Base-by-base conservation (phyloP, 2,329 filamentous ascomycete genomes). In the Ploettnerulaceae sp. region DNA sequence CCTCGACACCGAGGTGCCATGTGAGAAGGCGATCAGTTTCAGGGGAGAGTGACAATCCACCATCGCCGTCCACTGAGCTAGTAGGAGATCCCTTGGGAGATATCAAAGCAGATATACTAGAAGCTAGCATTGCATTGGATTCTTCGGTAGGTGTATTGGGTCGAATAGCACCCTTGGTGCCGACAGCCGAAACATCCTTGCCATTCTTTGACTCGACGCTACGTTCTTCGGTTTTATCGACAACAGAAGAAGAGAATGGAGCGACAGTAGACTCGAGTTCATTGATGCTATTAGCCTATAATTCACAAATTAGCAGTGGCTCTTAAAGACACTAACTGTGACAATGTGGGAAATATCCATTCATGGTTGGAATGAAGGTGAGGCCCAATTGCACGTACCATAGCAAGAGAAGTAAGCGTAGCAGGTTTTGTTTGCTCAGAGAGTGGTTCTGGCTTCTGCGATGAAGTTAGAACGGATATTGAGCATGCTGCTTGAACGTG, bases 1-100 rank as follows among this genome's bases (percentile, higher is more conserved):
- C 67, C 2, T 72, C 65, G 17, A 69, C 64, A 31, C 77, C 77
- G 53, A 85, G 80, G 47, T 68, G 67, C 15, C 64, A 62, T 17
- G 61, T 61, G 14, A 79, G 62, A 18, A 69, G 56, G 4, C 65
- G 55, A 22, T 66, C 64, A 51, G 77, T 74, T 37, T 72, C 69
- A 11, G 68, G 62, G 8, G 65, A 63, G n/a, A 73, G n/a, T 52
- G 25, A 63, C 47, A 45, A 68, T 14, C 35, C 6, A 35, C 15
- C 24, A 28, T 32, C 14, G 9, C 33, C 17, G 2, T 7, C 11
- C 17, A 17, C 21, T 14, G 31, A 9, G 14, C 26, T 8, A 7
- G 3, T 24, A 8, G 12, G 7, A 9, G 24, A 5, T 15, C 14
- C 9, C 14, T 25, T 33, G 9, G 31, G 31, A 18, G 31, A 33